Base-by-base conservation (phyloP, 805 yeast genomes). In the Metschnikowia picachoensis region DNA sequence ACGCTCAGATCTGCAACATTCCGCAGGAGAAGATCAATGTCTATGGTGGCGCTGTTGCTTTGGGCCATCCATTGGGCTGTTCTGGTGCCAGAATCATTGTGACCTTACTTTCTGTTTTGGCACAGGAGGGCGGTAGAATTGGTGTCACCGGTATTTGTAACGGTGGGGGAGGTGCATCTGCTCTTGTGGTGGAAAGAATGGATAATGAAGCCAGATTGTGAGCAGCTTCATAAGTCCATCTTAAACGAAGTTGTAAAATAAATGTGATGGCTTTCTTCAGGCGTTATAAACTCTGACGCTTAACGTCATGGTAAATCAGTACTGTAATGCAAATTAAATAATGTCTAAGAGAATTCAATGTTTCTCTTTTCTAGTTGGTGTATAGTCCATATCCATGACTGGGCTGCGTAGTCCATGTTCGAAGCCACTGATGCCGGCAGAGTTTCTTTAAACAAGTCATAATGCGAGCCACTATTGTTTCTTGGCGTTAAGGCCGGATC, bases 81-180 rank as follows among this genome's bases (percentile, higher is more conserved):
- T 87, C 96, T n/a, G 97, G 97, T 68, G 95, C 95, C 39, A 80
- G 97, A 77, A 79, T 94, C 60, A 80, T 94, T 47, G 91, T 88
- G 56, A 94, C 99, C 28, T 78, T 94, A 67, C 60, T 82, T 48
- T 79, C 89, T 41, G 90, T 91, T 14, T 79, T 94, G 63, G 56
- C 69, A 33, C 97, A 92, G 73, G 98, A 94, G 76, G 73, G 71
- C 49, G 76, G 76, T 52, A 88, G 85, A 73, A 68, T 83, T 57
- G 99, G 99, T 67, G 89, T 82, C 56, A 97, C 97, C 60, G 97
- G 89, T 67, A 85, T 94, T 64, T 94, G 99, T 79, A 94, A 94
- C 69, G 99, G 99, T 76, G 99, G 99, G 62, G 99, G 99, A 66
- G 99, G 99, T 66, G 98, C 97, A 41, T 85, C 96, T 46, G 84